Evolutionary conservation across 495 filamentous ascomycete genomes (phyloP).

Genomic region (Annulohypoxylon stygium): DNA sequence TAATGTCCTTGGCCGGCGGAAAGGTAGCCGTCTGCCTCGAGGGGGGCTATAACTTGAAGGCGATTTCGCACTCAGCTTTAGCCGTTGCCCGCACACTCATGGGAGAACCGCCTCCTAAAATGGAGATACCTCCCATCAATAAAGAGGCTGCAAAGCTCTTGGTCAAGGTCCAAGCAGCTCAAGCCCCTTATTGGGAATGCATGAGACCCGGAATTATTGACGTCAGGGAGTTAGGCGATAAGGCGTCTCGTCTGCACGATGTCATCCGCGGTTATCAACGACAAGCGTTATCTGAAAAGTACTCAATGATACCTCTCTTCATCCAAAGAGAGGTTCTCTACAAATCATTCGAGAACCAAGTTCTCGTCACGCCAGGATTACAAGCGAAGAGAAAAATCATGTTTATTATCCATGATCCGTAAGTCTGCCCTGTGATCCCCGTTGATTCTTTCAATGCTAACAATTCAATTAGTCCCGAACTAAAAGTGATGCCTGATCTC

Average conservation of each 20-base stretch:
- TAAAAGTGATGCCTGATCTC: conserved; percentile 75
- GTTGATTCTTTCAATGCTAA: conserved; percentile 43
- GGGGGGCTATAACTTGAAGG: conserved; percentile 93
- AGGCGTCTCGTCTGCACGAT: conserved; percentile 65
- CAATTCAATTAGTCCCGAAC: conserved; percentile 69
- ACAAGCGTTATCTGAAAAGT: conserved; percentile 73
- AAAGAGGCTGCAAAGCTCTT: conserved; percentile 64
- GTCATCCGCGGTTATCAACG: conserved; percentile 80
- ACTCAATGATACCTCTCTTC: conserved; percentile 79
- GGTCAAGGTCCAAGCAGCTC: conserved; percentile 63
- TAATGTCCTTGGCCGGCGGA: conserved; percentile 93
- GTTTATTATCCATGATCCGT: conserved; percentile 87
- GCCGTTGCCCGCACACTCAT: conserved; percentile 93
- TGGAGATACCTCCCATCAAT: conserved; percentile 62
- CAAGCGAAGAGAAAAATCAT: conserved; percentile 65
- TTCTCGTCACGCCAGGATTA: conserved; percentile 76
- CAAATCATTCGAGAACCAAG: conserved; percentile 87
- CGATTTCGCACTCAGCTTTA: conserved; percentile 91
- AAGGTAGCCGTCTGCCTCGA: conserved; percentile 93
- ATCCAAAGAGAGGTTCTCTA: conserved; percentile 78
- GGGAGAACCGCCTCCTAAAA: conserved; percentile 89
- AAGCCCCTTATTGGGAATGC: conserved; percentile 72
- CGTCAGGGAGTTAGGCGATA: conserved; percentile 55
- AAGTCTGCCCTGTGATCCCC: conserved; percentile 52
- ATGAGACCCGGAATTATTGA: conserved; percentile 67